Evolutionary conservation across 768 basidiomycete species (phyloP).

Genomic region (Suillus decipiens): DNA sequence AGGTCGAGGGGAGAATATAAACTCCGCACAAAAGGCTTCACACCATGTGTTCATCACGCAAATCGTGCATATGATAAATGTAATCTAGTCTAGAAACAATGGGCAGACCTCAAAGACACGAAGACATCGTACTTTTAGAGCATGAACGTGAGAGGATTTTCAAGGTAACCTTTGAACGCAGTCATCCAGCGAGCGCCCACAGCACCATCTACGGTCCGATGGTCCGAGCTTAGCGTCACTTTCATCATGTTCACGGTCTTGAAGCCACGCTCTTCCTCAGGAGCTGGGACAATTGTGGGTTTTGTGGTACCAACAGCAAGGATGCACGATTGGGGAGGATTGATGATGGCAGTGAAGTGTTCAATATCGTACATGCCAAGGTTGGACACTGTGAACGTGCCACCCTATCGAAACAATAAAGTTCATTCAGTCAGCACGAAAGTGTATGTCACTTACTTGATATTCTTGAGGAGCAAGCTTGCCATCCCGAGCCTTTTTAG

Average conservation of each 20-base stretch:
- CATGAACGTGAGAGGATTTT: constrained; percentile 97
- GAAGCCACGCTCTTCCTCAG: constrained; percentile 92
- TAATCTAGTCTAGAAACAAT: constrained; percentile 7
- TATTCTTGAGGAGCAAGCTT: constrained; percentile 95
- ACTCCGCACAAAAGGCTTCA: not conserved
- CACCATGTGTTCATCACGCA: not conserved
- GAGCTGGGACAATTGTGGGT: constrained; percentile 83
- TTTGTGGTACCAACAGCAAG: constrained; percentile 90
- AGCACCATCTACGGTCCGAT: constrained; percentile 95
- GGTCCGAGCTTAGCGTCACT: constrained; percentile 92
- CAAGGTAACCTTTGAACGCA: constrained; percentile 94
- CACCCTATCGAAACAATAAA: constrained; percentile 57
- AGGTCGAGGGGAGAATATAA: not conserved
- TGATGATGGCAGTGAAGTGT: constrained; percentile 99
- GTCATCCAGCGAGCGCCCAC: constrained; percentile 90
- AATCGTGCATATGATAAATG: not conserved
- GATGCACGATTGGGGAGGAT: constrained; percentile 97
- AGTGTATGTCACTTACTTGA: constrained; percentile 57
- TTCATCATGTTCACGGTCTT: constrained; percentile 93
- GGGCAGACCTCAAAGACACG: not conserved
- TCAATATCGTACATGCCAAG: constrained; percentile 96
- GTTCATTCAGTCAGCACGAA: not conserved
- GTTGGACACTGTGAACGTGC: constrained; percentile 98
- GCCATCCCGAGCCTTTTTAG: constrained; percentile 94
- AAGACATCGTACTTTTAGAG: constrained; percentile 48